Evolutionary conservation across 169 alveolate genomes (phyloP).

Genomic region (Toxoplasma gondii): DNA sequence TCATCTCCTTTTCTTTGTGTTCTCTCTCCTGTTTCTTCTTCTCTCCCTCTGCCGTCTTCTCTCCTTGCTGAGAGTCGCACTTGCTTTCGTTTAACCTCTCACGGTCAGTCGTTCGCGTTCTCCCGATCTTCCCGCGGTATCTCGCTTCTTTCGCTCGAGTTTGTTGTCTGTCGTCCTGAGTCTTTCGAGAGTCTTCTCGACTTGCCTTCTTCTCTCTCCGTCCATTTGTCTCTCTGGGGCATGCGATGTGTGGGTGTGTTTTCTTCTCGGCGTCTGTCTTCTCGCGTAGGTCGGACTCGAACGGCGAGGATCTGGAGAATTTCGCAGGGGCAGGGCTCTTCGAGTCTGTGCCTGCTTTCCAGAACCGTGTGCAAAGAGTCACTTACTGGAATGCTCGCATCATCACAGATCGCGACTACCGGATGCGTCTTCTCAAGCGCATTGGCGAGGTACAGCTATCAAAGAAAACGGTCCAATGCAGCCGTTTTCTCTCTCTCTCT

Average conservation of each 20-base stretch:
- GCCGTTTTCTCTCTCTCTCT: background rate
- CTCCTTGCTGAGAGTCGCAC: background rate
- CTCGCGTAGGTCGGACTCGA: constrained; percentile 84
- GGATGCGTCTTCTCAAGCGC: constrained; percentile 33
- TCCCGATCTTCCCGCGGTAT: too few relatives aligned
- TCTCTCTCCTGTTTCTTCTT: background rate
- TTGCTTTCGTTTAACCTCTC: background rate
- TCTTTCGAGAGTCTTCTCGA: too few relatives aligned
- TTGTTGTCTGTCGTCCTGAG: too few relatives aligned
- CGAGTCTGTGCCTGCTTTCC: constrained; percentile 85
- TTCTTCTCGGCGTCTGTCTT: too few relatives aligned
- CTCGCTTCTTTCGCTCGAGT: too few relatives aligned
- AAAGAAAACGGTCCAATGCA: background rate
- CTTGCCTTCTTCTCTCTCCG: too few relatives aligned
- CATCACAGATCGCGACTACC: constrained; percentile 48
- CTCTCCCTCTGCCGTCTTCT: background rate
- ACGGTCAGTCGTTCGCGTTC: background rate
- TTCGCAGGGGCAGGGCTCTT: constrained; percentile 95
- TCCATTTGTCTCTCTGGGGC: too few relatives aligned
- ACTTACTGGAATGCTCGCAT: constrained; percentile 62
- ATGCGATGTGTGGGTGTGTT: too few relatives aligned
- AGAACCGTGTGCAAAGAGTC: constrained; percentile 51
- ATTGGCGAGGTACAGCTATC: constrained; percentile 45
- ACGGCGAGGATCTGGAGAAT: constrained; percentile 93
- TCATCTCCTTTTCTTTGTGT: background rate